phyloP scores from a whole-genome alignment of 768 basidiomycete species.

The Pulveroboletus sp. region DNA sequence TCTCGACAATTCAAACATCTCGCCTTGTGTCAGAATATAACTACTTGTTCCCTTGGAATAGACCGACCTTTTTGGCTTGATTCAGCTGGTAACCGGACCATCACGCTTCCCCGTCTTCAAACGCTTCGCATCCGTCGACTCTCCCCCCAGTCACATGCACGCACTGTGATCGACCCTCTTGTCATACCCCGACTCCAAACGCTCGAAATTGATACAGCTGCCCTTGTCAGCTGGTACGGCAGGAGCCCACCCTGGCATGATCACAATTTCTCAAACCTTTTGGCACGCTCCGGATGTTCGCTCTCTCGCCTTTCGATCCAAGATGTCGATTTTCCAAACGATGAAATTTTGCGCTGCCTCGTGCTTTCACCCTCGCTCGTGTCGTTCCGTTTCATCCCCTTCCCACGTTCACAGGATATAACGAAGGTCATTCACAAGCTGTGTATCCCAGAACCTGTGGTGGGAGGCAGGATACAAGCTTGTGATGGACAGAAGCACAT shows the following conservation, averaged over 20 bases:
- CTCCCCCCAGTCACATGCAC: background rate
- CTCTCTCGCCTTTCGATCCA: slow-evolving; percentile 15
- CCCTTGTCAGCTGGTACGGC: background rate
- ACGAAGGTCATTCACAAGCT: slow-evolving; percentile 6
- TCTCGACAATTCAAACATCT: slow-evolving; percentile 7
- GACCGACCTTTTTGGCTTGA: background rate
- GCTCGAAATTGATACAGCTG: slow-evolving; percentile 17
- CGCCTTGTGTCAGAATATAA: slow-evolving; percentile 18
- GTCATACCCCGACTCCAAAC: slow-evolving; percentile 17
- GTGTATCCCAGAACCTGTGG: background rate
- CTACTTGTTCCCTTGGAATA: slow-evolving; percentile 17
- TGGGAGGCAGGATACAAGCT: background rate
- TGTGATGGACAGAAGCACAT: background rate
- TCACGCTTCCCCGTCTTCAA: slow-evolving; percentile 11
- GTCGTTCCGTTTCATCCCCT: slow-evolving; percentile 15
- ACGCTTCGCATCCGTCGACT: slow-evolving; percentile 19
- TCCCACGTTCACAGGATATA: slow-evolving; percentile 15
- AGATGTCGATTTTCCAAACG: slow-evolving; percentile 13
- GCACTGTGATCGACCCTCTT: slow-evolving; percentile 7
- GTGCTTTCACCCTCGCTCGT: slow-evolving; percentile 8
- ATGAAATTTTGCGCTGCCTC: slow-evolving; percentile 20
- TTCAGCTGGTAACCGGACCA: background rate
- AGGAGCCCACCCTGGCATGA: slow-evolving; percentile 5
- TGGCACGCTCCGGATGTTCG: slow-evolving; percentile 13
- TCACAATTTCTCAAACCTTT: slow-evolving; percentile 13